Conservation (phyloP, 495 filamentous ascomycete species). For the Margaritispora aquatica region DNA sequence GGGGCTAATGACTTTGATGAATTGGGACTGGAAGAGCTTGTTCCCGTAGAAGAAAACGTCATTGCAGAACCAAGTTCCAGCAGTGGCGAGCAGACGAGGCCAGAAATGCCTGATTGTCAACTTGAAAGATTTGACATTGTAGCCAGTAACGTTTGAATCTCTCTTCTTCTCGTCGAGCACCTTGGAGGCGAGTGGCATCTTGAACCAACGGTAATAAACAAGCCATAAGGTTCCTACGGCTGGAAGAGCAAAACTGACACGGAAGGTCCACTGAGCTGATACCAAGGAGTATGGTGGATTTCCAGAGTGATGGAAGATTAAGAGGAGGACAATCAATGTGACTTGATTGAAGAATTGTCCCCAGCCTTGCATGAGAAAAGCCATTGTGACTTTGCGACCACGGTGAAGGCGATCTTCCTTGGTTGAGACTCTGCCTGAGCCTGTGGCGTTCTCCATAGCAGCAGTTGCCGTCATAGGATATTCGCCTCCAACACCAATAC, state of each 20-base stretch:
- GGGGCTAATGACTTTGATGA: slow-evolving; percentile 65
- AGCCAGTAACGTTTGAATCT: slow-evolving; percentile 79
- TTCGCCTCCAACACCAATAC: slow-evolving; percentile 86
- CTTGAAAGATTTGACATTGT: slow-evolving; percentile 73
- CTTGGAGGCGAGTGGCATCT: slow-evolving; percentile 70
- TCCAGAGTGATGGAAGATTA: slow-evolving; percentile 71
- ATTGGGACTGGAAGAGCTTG: slow-evolving; percentile 90
- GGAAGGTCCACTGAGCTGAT: slow-evolving; percentile 76
- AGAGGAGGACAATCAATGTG: slow-evolving; percentile 70
- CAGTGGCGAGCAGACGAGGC: slow-evolving; percentile 75
- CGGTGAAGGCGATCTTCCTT: slow-evolving; percentile 87
- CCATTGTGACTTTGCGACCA: slow-evolving; percentile 84
- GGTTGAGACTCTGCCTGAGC: slow-evolving; percentile 78
- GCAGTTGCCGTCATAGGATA: slow-evolving; percentile 96
- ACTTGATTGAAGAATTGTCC: slow-evolving; percentile 89
- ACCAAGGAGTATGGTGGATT: slow-evolving; percentile 68
- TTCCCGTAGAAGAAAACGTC: slow-evolving; percentile 98
- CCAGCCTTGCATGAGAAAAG: slow-evolving; percentile 97
- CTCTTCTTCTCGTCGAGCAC: slow-evolving; percentile 72
- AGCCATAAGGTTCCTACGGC: slow-evolving; percentile 88
- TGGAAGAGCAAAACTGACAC: slow-evolving; percentile 77
- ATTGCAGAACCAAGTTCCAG: slow-evolving; percentile 82
- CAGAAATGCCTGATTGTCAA: slow-evolving; percentile 75
- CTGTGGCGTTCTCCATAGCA: slow-evolving; percentile 86
- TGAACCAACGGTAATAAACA: slow-evolving; percentile 82